A percentile compares a stretch with the other conserved stretches of the same genome.
Evolutionary conservation across 345 rosid genomes (phyloP).

Genomic region (Eutrema yunnanense): DNA sequence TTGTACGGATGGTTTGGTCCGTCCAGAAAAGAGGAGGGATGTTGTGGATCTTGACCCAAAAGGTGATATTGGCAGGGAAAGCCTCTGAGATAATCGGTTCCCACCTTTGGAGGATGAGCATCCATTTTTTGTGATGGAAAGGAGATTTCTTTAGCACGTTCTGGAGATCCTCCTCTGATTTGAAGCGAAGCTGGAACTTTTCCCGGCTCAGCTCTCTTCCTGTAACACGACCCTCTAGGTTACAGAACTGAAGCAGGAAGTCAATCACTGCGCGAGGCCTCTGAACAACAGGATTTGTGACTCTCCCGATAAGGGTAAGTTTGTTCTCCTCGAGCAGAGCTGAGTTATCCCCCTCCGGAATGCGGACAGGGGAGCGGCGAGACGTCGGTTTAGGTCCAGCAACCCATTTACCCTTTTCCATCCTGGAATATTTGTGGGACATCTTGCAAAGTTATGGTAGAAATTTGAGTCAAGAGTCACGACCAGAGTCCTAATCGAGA

Average conservation of each 20-base stretch:
- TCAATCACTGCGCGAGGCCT: background rate
- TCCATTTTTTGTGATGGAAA: background rate
- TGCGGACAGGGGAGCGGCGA: background rate
- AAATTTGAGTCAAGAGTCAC: no score
- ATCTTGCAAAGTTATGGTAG: no score
- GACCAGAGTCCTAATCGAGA: no score
- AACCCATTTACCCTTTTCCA: background rate
- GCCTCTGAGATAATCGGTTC: background rate
- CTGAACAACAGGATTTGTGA: background rate
- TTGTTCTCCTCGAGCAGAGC: background rate
- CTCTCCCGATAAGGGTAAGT: background rate
- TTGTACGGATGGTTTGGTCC: fast-evolving
- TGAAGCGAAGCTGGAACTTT: background rate
- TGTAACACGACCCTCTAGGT: fast-evolving
- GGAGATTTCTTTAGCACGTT: fast-evolving
- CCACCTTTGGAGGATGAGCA: background rate
- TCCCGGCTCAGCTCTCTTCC: fast-evolving
- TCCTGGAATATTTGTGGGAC: background rate
- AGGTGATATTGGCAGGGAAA: background rate
- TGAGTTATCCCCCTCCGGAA: background rate
- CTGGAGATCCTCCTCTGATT: background rate
- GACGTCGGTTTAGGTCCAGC: background rate
- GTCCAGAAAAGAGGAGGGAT: background rate
- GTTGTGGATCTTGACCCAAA: background rate
- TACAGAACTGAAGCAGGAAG: background rate